A percentile compares a stretch with the other conserved stretches of the same genome.
Evolutionary conservation across 352 stramenopile genomes (phyloP).

Genomic region (Globisporangium parvum): DNA sequence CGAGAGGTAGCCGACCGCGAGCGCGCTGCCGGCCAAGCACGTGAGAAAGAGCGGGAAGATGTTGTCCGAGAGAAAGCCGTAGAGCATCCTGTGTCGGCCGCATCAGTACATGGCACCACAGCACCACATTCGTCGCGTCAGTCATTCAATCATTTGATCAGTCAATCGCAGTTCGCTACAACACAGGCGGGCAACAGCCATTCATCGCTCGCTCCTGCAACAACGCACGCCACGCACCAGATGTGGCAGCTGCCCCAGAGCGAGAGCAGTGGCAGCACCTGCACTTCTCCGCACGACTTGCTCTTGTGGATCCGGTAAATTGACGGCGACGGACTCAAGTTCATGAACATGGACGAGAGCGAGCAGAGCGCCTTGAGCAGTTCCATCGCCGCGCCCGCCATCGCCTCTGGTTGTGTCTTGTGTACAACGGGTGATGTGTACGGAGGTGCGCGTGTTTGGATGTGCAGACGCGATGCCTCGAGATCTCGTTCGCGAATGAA

Average conservation of each 20-base stretch:
- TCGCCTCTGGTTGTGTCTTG: not conserved
- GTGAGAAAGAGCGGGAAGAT: conserved; percentile 7
- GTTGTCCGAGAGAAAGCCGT: conserved; percentile 9
- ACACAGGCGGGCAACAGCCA: not conserved
- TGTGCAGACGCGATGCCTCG: not conserved
- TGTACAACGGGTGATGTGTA: not conserved
- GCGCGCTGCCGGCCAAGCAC: conserved; percentile 16
- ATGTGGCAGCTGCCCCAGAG: conserved; percentile 34
- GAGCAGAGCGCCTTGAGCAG: conserved; percentile 29
- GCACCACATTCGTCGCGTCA: not conserved
- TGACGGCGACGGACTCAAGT: conserved; percentile 27
- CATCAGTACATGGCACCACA: not conserved
- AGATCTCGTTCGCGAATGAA: not conserved
- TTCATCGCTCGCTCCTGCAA: not conserved
- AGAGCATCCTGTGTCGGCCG: conserved; percentile 12
- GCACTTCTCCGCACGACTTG: conserved; percentile 22
- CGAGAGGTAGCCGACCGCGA: conserved; percentile 27
- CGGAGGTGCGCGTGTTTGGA: not conserved
- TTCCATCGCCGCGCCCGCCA: not conserved
- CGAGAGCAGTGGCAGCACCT: conserved; percentile 30
- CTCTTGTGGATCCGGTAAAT: conserved; percentile 36
- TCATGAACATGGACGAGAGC: conserved; percentile 30
- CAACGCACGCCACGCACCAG: conserved; percentile 13
- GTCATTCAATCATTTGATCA: not conserved
- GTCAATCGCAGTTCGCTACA: too few species aligned